Percentiles rank a stretch among this genome's conserved stretches.
Conservation (phyloP, 2,329 filamentous ascomycete genomes). For the Fusarium sp. region DNA sequence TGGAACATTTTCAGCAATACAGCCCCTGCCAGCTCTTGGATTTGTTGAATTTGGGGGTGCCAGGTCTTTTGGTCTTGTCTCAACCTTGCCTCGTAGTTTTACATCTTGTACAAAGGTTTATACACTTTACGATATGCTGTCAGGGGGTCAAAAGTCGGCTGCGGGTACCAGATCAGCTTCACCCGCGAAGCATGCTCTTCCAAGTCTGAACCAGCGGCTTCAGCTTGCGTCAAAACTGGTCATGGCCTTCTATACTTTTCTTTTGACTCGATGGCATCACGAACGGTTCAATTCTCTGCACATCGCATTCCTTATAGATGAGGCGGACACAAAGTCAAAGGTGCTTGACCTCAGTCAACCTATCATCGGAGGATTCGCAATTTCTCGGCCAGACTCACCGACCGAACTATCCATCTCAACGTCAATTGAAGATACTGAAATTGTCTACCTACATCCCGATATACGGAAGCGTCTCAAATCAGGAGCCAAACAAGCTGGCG, state of each 20-base stretch:
- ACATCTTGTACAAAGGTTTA: background rate
- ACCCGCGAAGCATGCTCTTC: background rate
- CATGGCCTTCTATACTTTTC: background rate
- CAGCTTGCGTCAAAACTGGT: background rate
- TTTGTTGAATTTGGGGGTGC: background rate
- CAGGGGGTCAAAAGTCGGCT: background rate
- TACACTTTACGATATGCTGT: background rate
- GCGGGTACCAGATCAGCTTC: background rate
- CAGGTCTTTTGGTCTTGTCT: background rate
- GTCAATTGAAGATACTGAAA: background rate
- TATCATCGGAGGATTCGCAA: background rate
- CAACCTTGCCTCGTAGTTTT: rapidly evolving
- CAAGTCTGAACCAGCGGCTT: background rate
- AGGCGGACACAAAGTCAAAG: rapidly evolving
- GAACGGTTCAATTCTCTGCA: constrained; percentile 2
- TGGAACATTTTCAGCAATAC: background rate
- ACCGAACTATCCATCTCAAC: background rate
- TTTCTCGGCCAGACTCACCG: background rate
- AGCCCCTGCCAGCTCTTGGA: background rate
- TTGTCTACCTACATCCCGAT: background rate
- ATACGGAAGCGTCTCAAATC: background rate
- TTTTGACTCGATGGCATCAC: background rate
- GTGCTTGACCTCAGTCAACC: background rate
- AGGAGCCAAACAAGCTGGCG: background rate
- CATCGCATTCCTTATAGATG: background rate